Percentiles rank a stretch among this genome's conserved stretches.
phyloP scores from a whole-genome alignment of 768 basidiomycete species.

The Serendipita vermifera region DNA sequence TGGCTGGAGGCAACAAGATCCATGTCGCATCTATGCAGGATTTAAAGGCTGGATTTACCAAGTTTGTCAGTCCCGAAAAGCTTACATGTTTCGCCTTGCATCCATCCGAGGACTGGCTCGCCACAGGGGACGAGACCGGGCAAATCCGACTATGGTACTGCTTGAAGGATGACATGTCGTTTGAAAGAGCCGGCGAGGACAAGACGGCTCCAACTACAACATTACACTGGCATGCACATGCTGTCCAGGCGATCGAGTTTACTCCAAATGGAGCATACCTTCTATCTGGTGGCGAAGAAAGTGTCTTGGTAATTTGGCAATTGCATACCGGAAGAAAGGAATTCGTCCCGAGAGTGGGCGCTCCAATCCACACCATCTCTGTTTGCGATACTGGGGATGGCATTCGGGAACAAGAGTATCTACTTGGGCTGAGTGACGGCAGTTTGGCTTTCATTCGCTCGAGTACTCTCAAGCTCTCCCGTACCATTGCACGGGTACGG shows the following conservation, averaged over 20 bases:
- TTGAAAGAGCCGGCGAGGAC: slow-evolving; percentile 44
- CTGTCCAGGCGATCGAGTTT: slow-evolving; percentile 76
- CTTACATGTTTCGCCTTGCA: slow-evolving; percentile 81
- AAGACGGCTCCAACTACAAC: slow-evolving; percentile 73
- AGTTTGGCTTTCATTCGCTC: slow-evolving; percentile 64
- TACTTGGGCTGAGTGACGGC: slow-evolving; percentile 71
- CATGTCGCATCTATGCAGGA: slow-evolving; percentile 47
- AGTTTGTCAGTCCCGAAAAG: slow-evolving; percentile 66
- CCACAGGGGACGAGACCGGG: slow-evolving; percentile 82
- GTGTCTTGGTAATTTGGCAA: slow-evolving; percentile 96
- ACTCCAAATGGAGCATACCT: slow-evolving; percentile 85
- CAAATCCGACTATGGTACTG: slow-evolving; percentile 88
- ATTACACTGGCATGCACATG: slow-evolving; percentile 95
- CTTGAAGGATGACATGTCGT: slow-evolving; percentile 43
- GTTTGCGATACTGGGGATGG: slow-evolving; percentile 34
- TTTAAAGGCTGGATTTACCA: slow-evolving; percentile 40
- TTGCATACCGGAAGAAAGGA: slow-evolving; percentile 77
- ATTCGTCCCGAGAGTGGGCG: slow-evolving; percentile 84
- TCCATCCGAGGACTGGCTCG: slow-evolving; percentile 85
- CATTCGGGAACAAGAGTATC: slow-evolving; percentile 66
- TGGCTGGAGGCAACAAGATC: slow-evolving; percentile 60
- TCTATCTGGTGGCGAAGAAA: slow-evolving; percentile 88
- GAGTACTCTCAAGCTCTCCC: slow-evolving; percentile 54
- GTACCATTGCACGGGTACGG: slow-evolving; percentile 65
- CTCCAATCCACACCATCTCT: slow-evolving; percentile 62